Evolutionary conservation across 768 basidiomycete species (phyloP), one percentile per base, ranked within the genome.

Genomic region (Phaeotremella skinneri): DNA sequence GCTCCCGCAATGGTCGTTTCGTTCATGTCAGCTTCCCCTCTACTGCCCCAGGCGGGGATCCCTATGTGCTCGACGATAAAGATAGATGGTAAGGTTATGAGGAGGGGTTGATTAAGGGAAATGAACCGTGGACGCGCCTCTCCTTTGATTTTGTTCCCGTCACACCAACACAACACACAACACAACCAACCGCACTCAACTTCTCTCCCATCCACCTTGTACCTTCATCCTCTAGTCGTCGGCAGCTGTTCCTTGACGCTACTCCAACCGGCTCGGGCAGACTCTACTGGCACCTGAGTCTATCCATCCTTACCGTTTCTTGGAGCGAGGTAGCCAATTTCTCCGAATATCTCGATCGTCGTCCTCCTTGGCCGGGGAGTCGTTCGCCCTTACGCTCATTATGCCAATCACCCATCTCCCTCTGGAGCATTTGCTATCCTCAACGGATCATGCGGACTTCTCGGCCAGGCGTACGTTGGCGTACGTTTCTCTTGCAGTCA

Each of bases 401-500:
- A 67, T 68, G 67, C 58, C 65, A 4, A 70, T 70, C 45, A 62
- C 66, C 27, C 65, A 56, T 30, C 74, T 77, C 52, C 63, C 63
- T 31, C 68, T 78, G 21, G 61, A 67, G 25, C 61, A 64, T 14
- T 57, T 74, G 2, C 52, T 70, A 11, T 31, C 52, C 1, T 67
- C 70, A 13, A 68, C 67, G 9, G 55, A 59, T 25, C 63, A 58
- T 13, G 58, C 58, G 23, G 72, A 75, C 34, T 64, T 70, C 4
- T 49, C 72, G 5, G 56, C 62, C 11, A 53, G 75, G 14, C 60
- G 73, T 45, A 56, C 84, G 13, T 82, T 96, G 3, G 75, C 82
- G 2, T 85, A 85, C 57, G 78, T 97, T 42, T 90, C 90, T 13
- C 81, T 85, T 5, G 80, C 85, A 9, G 86, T 98, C 32, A 87